phyloP scores from a whole-genome alignment of 768 basidiomycete genomes.

The Lentinula edodes region DNA sequence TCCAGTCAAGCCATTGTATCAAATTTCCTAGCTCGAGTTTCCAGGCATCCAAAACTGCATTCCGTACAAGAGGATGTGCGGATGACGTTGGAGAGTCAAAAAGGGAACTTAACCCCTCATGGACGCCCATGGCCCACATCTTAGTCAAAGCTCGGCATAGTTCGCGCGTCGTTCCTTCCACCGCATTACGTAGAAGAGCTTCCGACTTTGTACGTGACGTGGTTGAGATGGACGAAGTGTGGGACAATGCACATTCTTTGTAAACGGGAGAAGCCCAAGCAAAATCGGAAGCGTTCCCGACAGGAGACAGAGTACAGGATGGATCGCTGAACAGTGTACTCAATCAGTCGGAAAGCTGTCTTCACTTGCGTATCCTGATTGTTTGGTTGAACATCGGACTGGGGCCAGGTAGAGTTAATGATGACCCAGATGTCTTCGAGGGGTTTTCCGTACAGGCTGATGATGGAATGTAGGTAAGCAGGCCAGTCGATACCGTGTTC shows the following conservation, averaged over 20 bases:
- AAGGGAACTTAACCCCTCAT: too few species aligned
- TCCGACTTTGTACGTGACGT: too few species aligned
- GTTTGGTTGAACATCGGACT: not conserved
- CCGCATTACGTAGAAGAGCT: too few species aligned
- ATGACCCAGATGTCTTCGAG: not conserved
- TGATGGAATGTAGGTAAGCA: not conserved
- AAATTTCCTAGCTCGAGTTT: too few species aligned
- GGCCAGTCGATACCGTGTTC: not conserved
- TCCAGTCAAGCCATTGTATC: too few species aligned
- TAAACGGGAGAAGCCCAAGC: not conserved
- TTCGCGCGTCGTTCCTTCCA: too few species aligned
- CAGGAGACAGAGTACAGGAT: not conserved
- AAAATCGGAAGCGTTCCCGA: not conserved
- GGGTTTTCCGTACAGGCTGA: not conserved
- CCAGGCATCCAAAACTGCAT: too few species aligned
- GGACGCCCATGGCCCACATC: too few species aligned
- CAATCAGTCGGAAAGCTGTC: not conserved
- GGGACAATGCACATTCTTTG: not conserved
- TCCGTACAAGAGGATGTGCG: too few species aligned
- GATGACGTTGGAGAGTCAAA: too few species aligned
- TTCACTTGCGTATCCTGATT: not conserved
- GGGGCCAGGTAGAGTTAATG: not conserved
- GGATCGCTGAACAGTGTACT: not conserved
- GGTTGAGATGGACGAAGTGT: too few species aligned
- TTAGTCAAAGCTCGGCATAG: too few species aligned